These are phyloP conservation scores for Graphium sp. DNA, from an alignment of 2,329 filamentous ascomycete genomes.

Conservation along the genomic window DNA sequence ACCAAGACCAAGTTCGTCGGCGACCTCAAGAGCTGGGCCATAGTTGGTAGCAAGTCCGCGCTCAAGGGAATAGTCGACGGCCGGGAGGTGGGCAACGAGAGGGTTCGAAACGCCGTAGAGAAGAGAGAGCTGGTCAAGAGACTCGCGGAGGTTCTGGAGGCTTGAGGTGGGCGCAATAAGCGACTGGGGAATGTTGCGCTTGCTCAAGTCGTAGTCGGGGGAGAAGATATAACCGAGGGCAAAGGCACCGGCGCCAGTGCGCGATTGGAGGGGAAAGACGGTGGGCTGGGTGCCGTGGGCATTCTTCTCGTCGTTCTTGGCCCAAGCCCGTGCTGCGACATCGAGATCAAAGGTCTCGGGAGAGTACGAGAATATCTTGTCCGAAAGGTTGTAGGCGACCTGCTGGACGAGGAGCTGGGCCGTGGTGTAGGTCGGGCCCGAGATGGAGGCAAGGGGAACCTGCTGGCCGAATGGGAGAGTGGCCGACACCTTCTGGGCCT, in stretches of 20 bases:
- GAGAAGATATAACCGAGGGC: constrained; percentile 96
- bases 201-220: constrained; percentile 83
- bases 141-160: constrained; percentile 62
- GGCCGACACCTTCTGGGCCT: constrained; percentile 18
- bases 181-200: constrained; percentile 80
- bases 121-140: constrained; percentile 79
- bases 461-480: constrained; percentile 40
- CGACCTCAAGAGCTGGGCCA: constrained; percentile 57
- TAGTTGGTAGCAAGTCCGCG: constrained; percentile 78
- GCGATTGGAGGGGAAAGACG: constrained; percentile 69
- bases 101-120: constrained; percentile 87
- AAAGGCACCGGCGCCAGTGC: constrained; percentile 76
- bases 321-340: constrained; percentile 66
- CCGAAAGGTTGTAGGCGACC: constrained; percentile 83
- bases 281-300: constrained; percentile 65
- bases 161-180: constrained; percentile 76
- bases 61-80: constrained; percentile 60
- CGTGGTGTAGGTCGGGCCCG: constrained; percentile 81
- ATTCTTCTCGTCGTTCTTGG: constrained; percentile 52
- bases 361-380: constrained; percentile 96
- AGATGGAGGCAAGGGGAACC: constrained; percentile 43
- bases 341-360: constrained; percentile 88
- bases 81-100: constrained; percentile 82
- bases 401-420: constrained; percentile 91
- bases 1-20: constrained; percentile 80